Conservation (phyloP, 805 yeast species). For the Peterozyma xylosa region DNA sequence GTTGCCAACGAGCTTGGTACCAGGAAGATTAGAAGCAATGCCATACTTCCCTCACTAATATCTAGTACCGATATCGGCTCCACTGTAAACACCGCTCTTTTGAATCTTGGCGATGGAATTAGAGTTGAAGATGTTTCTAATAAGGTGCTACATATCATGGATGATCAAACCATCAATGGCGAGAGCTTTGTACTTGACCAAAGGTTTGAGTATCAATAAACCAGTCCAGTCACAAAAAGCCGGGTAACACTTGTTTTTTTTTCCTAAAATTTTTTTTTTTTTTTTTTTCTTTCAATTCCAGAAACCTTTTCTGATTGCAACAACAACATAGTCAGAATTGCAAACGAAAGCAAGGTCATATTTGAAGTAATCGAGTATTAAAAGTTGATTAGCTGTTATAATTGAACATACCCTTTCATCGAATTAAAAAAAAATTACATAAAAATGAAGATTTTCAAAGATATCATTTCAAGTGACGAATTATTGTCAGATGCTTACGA, state of each 20-base stretch:
- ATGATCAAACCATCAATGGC: slow-evolving; percentile 1
- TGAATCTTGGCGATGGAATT: slow-evolving; percentile 4
- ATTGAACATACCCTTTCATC: background rate
- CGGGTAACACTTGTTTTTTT: background rate
- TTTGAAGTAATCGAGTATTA: too few relatives aligned
- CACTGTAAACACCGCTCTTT: slow-evolving; percentile 16
- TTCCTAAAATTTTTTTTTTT: slow-evolving; percentile 11
- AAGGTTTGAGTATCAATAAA: background rate
- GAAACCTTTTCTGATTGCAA: background rate
- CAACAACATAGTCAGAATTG: background rate
- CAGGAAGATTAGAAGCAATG: slow-evolving; percentile 49
- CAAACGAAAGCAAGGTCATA: too few relatives aligned
- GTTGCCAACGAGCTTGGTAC: slow-evolving; percentile 54
- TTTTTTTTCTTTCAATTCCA: slow-evolving; percentile 3
- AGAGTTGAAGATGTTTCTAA: slow-evolving; percentile 10
- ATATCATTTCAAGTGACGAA: slow-evolving; percentile 92
- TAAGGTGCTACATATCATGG: slow-evolving; percentile 1
- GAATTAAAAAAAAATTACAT: background rate
- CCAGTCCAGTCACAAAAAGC: background rate
- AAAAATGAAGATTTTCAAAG: slow-evolving; percentile 42
- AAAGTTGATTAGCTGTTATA: too few relatives aligned
- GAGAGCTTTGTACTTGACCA: background rate
- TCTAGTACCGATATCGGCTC: slow-evolving; percentile 61
- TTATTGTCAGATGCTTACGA: slow-evolving; percentile 96
- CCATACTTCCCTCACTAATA: slow-evolving; percentile 62